Conservation (phyloP, 495 filamentous ascomycete species). For the Coniosporium apollinis region DNA sequence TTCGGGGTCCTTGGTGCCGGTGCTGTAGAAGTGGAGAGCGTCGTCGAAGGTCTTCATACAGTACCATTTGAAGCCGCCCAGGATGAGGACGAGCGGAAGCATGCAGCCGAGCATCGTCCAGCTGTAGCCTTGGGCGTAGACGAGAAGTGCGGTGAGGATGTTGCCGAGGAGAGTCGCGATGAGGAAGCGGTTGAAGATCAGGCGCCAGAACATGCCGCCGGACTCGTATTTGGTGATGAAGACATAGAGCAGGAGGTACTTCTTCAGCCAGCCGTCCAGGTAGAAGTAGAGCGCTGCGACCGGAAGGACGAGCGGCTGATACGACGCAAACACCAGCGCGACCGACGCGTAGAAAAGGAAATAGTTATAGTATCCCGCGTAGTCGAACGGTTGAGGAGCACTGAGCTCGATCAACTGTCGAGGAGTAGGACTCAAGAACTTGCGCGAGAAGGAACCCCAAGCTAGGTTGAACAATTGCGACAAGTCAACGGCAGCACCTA, state of each 20-base stretch:
- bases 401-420: conserved; percentile 87
- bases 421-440: conserved; percentile 74
- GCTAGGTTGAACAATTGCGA: conserved; percentile 65
- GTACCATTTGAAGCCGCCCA: conserved; percentile 75
- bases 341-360: conserved; percentile 91
- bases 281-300: conserved; percentile 81
- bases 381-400: conserved; percentile 84
- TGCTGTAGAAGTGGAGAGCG: conserved; percentile 58
- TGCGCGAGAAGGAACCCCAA: conserved; percentile 67
- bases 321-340: conserved; percentile 63
- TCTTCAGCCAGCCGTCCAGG: conserved; percentile 79
- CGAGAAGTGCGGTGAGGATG: conserved; percentile 49
- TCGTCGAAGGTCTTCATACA: conserved; percentile 62
- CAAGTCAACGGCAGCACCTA: conserved; percentile 80
- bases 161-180: conserved; percentile 71
- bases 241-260: conserved; percentile 86
- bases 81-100: conserved; percentile 60
- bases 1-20: conserved; percentile 39
- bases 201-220: conserved; percentile 83
- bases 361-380: conserved; percentile 91
- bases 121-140: conserved; percentile 28
- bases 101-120: conserved; percentile 46
- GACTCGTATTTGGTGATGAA: conserved; percentile 94
- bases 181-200: conserved; percentile 79
- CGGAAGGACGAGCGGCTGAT: conserved; percentile 84